A percentile compares a stretch with the other conserved stretches of the same genome.
phyloP scores from a whole-genome alignment of 139 green algal species.

The Yamagishiella unicocca region DNA sequence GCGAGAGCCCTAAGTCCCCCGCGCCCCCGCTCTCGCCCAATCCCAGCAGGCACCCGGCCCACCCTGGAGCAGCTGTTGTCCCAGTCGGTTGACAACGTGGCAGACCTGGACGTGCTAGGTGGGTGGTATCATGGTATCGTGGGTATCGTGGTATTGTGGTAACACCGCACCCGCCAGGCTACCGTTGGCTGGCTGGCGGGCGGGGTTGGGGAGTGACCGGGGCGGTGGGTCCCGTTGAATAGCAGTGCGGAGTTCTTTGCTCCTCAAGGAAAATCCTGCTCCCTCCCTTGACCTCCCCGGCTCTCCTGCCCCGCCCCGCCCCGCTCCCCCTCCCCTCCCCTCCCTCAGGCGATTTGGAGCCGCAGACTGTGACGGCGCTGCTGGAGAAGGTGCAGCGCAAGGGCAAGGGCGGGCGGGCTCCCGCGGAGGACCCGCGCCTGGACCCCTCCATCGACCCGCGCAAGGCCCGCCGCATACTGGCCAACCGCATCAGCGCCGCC shows the following conservation, averaged over 20 bases:
- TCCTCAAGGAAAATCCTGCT: no score
- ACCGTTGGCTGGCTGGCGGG: no score
- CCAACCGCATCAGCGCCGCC: constrained; percentile 78
- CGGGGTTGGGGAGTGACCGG: no score
- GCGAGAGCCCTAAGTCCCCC: no score
- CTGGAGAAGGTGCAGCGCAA: constrained; percentile 47
- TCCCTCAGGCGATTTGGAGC: constrained; percentile 39
- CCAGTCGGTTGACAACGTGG: constrained; percentile 9
- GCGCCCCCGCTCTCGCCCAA: neutral
- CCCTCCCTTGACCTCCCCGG: neutral
- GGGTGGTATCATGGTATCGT: no score
- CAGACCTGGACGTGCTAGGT: constrained; percentile 36
- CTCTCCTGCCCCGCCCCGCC: neutral
- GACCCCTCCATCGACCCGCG: constrained; percentile 86
- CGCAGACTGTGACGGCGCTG: constrained; percentile 15
- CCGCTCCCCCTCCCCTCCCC: neutral
- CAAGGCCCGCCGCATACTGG: constrained; percentile 82
- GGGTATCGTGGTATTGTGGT: no score
- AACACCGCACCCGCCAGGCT: no score
- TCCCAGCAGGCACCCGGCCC: neutral
- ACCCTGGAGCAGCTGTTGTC: constrained; percentile 29
- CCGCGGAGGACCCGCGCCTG: constrained; percentile 80
- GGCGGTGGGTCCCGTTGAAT: no score
- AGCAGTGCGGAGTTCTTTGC: no score
- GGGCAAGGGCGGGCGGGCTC: constrained; percentile 83